A percentile compares a stretch with the other conserved stretches of the same genome.
phyloP scores from a whole-genome alignment of 2,329 filamentous ascomycete genomes.

The Fusarium bulbicola region DNA sequence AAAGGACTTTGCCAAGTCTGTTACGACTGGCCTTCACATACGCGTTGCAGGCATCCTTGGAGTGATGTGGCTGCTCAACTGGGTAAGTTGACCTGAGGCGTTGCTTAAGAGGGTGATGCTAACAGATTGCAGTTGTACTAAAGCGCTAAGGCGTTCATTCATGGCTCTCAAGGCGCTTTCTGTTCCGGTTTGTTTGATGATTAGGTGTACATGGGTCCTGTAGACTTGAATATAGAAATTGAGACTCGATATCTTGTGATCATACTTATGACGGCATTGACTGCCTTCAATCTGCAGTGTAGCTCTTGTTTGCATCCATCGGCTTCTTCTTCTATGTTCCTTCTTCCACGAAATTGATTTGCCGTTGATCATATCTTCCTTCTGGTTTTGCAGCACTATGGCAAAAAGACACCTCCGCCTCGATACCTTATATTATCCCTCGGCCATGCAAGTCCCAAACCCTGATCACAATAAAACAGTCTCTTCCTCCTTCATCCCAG shows the following conservation, averaged over 20 bases:
- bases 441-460: neutral
- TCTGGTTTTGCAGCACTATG: neutral
- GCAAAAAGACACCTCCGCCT: neutral
- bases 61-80: constrained; percentile 40
- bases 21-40: constrained; percentile 11
- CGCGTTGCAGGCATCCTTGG: constrained; percentile 25
- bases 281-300: too few species aligned
- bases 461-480: neutral
- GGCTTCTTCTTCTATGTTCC: neutral
- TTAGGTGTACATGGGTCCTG: neutral
- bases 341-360: neutral
- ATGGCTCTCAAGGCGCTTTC: neutral
- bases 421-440: neutral
- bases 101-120: neutral
- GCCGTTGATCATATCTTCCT: neutral
- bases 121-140: constrained; percentile 30
- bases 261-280: too few species aligned
- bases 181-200: neutral
- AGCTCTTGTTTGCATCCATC: too few species aligned
- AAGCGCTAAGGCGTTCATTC: neutral
- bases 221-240: constrained; percentile 2
- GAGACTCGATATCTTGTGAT: neutral
- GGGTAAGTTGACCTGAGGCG: constrained; percentile 10
- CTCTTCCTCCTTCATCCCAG: constrained; percentile 9
- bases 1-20: constrained; percentile 1